A percentile compares a stretch with the other conserved stretches of the same genome.
These are phyloP conservation scores for Nicotiana otophora DNA, from an alignment of 257 asterid species.

Conservation along the genomic window DNA sequence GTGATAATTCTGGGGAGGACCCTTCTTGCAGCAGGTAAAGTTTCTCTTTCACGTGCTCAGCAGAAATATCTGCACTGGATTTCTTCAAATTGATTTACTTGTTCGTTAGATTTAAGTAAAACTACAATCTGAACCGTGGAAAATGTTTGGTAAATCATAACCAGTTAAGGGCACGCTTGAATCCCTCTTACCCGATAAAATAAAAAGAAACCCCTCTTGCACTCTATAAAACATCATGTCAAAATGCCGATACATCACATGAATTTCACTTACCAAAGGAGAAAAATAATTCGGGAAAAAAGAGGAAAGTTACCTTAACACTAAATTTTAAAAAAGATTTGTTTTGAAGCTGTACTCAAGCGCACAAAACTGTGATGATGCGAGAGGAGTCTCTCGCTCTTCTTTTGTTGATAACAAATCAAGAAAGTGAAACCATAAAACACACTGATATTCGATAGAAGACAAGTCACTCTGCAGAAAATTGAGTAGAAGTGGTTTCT, in stretches of 20 bases:
- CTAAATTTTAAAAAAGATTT: not conserved
- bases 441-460: not conserved
- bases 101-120: not conserved
- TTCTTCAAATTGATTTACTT: not conserved
- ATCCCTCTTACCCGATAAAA: no score
- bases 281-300: not conserved
- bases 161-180: not conserved
- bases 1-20: slow-evolving; percentile 97
- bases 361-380: not conserved
- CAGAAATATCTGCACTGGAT: not conserved
- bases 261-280: not conserved
- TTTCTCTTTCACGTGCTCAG: slow-evolving; percentile 1
- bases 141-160: not conserved
- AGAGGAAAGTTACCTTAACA: not conserved
- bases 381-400: not conserved
- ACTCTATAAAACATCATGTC: not conserved
- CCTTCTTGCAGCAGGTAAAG: slow-evolving; percentile 93
- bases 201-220: no score
- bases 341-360: not conserved
- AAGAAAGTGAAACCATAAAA: not conserved
- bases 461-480: not conserved
- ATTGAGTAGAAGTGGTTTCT: not conserved
- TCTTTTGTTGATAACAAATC: not conserved
- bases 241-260: not conserved
- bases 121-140: not conserved